Conservation (phyloP, 306 rosid species). For the Pyrus communis region DNA sequence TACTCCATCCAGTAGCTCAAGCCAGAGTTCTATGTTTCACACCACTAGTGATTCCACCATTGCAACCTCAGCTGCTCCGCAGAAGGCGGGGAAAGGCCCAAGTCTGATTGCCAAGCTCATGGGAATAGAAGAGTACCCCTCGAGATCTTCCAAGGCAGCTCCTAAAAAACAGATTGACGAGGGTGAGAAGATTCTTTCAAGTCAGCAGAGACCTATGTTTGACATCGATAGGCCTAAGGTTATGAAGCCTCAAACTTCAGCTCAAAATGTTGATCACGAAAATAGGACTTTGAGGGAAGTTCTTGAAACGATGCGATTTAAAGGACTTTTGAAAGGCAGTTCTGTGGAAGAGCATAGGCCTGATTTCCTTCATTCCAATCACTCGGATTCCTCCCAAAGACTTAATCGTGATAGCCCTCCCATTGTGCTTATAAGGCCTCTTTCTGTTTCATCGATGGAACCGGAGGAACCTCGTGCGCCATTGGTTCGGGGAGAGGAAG, state of each 20-base stretch:
- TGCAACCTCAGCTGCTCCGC: conserved; percentile 32
- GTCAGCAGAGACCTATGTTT: conserved; percentile 43
- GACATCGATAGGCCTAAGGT: conserved; percentile 45
- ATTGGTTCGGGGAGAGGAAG: conserved; percentile 24
- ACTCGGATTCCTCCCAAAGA: conserved; percentile 12
- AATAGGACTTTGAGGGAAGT: conserved; percentile 55
- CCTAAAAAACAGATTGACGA: conserved; percentile 32
- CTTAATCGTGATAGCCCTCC: conserved; percentile 33
- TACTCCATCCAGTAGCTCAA: conserved; percentile 57
- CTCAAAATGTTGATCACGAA: conserved; percentile 35
- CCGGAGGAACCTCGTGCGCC: conserved; percentile 15
- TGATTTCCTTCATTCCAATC: conserved; percentile 10
- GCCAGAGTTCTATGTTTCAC: conserved; percentile 46
- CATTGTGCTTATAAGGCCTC: conserved; percentile 75
- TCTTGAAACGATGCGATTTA: conserved; percentile 57
- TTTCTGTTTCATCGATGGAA: conserved; percentile 21
- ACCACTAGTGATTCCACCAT: conserved; percentile 35
- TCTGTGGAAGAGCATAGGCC: conserved; percentile 31
- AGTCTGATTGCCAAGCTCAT: conserved; percentile 80
- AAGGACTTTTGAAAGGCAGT: conserved; percentile 44
- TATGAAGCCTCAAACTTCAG: conserved; percentile 21
- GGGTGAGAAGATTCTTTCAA: conserved; percentile 33
- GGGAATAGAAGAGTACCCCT: conserved; percentile 68
- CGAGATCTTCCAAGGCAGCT: conserved; percentile 29
- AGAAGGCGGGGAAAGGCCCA: conserved; percentile 30